Percentiles rank a stretch among this genome's conserved stretches.
phyloP scores from a whole-genome alignment of 164 flowering plant genomes.

The Magnolia changhungtana region DNA sequence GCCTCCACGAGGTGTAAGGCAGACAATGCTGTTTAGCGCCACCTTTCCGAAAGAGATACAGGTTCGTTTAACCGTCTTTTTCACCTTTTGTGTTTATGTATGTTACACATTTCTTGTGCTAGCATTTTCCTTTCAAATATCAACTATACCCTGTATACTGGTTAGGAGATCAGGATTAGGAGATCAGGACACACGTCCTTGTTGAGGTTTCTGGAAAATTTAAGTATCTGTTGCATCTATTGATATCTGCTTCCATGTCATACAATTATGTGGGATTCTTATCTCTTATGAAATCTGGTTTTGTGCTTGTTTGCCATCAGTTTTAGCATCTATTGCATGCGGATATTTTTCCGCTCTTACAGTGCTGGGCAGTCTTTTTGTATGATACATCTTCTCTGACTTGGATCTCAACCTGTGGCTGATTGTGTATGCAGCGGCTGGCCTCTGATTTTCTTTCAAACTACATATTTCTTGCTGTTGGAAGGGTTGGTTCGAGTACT shows the following conservation, averaged over 20 bases:
- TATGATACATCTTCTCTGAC: neutral
- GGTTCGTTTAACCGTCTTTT: slow-evolving; percentile 31
- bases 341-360: neutral
- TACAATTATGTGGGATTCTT: neutral
- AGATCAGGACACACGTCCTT: neutral
- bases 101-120: neutral
- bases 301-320: neutral
- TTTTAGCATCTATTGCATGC: neutral
- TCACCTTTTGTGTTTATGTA: neutral
- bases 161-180: too few relatives aligned
- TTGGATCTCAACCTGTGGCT: neutral
- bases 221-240: neutral
- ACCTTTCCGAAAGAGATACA: slow-evolving; percentile 84
- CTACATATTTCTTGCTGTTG: slow-evolving; percentile 67
- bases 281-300: neutral
- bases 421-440: slow-evolving; percentile 46
- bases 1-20: slow-evolving; percentile 70
- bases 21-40: slow-evolving; percentile 75
- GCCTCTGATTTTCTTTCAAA: slow-evolving; percentile 70
- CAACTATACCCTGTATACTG: neutral
- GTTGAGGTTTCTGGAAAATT: neutral
- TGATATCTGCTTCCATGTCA: neutral
- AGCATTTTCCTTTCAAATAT: neutral
- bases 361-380: neutral
- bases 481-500: slow-evolving; percentile 82